Conservation (phyloP, 129 eudicot species). For the Ambrosia artemisiifolia region DNA sequence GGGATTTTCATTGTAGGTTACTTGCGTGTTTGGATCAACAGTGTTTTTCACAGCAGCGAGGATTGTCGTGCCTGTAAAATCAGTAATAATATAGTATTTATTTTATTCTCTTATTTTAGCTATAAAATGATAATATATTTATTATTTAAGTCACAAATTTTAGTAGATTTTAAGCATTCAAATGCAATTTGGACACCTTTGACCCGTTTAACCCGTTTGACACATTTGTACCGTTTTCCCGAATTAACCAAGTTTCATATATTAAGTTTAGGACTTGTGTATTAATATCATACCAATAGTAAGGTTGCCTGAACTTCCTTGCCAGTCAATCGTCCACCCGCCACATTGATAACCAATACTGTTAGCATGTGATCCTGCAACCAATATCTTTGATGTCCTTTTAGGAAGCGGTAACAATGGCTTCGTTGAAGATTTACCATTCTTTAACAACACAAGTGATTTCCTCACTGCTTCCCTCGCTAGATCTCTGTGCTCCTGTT, state of each 20-base stretch:
- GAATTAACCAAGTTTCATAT: background rate
- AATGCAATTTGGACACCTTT: background rate
- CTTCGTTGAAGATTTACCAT: conserved; percentile 41
- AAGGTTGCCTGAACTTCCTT: conserved; percentile 52
- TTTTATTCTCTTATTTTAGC: background rate
- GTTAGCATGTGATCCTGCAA: conserved; percentile 72
- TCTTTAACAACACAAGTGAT: conserved; percentile 64
- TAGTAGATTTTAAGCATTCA: background rate
- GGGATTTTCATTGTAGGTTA: conserved; percentile 51
- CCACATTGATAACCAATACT: conserved; percentile 73
- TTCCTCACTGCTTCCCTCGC: conserved; percentile 80
- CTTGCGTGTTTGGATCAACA: conserved; percentile 46
- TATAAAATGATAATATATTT: background rate
- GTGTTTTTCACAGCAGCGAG: conserved; percentile 45
- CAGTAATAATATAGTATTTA: background rate
- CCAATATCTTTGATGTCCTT: conserved; percentile 48
- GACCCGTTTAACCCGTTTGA: background rate
- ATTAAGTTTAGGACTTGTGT: background rate
- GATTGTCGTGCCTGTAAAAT: conserved; percentile 58
- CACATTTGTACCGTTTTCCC: background rate
- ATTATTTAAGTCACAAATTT: background rate
- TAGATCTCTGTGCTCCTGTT: conserved; percentile 56
- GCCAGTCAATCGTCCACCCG: conserved; percentile 80
- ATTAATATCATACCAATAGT: conserved; percentile 39
- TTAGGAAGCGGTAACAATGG: conserved; percentile 70